A percentile compares a stretch with the other conserved stretches of the same genome.
Conservation (phyloP, 1,284 basidiomycete genomes). For the Puccinia hordei region DNA sequence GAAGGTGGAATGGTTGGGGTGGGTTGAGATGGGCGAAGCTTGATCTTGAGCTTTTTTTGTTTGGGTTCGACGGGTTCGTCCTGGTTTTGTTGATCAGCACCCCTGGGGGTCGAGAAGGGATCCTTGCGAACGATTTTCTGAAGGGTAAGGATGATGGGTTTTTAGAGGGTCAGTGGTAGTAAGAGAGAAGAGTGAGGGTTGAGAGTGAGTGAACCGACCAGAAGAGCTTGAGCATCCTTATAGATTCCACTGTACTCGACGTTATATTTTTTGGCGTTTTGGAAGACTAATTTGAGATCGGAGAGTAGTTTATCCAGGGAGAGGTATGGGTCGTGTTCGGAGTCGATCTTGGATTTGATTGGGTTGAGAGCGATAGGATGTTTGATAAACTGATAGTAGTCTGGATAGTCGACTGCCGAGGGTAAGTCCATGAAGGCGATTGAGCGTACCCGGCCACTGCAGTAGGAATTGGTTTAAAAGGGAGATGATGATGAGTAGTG, state of each 20-base stretch:
- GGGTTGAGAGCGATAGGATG: constrained; percentile 39
- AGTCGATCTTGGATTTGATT: constrained; percentile 34
- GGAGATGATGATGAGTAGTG: neutral
- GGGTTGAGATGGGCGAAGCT: constrained; percentile 9
- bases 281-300: constrained; percentile 55
- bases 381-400: constrained; percentile 49
- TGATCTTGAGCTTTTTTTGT: constrained; percentile 43
- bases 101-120: neutral
- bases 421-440: constrained; percentile 44
- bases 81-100: neutral
- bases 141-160: neutral
- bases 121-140: constrained; percentile 12
- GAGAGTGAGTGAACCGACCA: constrained; percentile 49
- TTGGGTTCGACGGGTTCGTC: constrained; percentile 5
- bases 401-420: constrained; percentile 35
- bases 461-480: neutral
- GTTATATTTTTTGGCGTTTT: constrained; percentile 56
- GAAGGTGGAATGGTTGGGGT: neutral
- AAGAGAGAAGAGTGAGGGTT: neutral
- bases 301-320: constrained; percentile 52
- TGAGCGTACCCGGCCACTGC: constrained; percentile 33
- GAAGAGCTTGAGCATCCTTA: constrained; percentile 54
- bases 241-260: constrained; percentile 53
- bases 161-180: neutral
- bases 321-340: constrained; percentile 50